phyloP scores from a whole-genome alignment of 2,329 filamentous ascomycete species.

The Ceratocystis smalleyi region DNA sequence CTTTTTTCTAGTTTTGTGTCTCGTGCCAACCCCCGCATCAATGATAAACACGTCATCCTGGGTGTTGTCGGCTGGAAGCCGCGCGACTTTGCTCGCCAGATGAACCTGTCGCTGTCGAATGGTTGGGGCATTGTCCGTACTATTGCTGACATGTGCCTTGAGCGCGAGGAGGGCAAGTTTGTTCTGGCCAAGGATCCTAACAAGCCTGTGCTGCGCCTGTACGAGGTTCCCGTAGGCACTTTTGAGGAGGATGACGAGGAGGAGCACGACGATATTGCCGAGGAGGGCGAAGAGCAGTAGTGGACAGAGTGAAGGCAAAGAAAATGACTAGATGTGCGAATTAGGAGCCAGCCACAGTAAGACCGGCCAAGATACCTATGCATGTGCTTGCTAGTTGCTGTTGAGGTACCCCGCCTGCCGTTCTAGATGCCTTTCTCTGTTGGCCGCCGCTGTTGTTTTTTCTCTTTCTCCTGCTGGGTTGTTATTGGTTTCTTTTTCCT shows the following conservation, averaged over 20 bases:
- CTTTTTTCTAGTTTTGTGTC: conserved; percentile 63
- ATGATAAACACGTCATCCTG: conserved; percentile 86
- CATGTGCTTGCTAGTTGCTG: no score
- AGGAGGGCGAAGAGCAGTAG: conserved; percentile 27
- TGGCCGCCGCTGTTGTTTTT: neutral
- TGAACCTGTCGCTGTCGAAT: conserved; percentile 94
- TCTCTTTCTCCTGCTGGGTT: neutral
- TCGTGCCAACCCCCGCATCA: conserved; percentile 77
- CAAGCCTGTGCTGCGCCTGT: conserved; percentile 85
- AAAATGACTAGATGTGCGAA: neutral
- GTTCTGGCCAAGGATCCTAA: conserved; percentile 84
- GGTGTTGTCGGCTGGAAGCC: conserved; percentile 97
- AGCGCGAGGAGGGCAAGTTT: conserved; percentile 63
- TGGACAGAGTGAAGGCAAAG: neutral
- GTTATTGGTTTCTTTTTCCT: neutral
- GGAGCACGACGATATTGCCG: conserved; percentile 36
- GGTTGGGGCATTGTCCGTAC: conserved; percentile 98
- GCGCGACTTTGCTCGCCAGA: conserved; percentile 88
- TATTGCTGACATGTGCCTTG: conserved; percentile 83
- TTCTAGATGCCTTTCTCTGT: neutral
- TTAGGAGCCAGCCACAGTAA: neutral
- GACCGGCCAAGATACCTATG: neutral
- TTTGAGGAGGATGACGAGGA: conserved; percentile 65
- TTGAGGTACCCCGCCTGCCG: neutral
- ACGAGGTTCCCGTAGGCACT: conserved; percentile 72